Evolutionary conservation across 2,329 filamentous ascomycete genomes (phyloP), one percentile per base, ranked within the genome.

Genomic region (Paraphoma chrysanthemicola): DNA sequence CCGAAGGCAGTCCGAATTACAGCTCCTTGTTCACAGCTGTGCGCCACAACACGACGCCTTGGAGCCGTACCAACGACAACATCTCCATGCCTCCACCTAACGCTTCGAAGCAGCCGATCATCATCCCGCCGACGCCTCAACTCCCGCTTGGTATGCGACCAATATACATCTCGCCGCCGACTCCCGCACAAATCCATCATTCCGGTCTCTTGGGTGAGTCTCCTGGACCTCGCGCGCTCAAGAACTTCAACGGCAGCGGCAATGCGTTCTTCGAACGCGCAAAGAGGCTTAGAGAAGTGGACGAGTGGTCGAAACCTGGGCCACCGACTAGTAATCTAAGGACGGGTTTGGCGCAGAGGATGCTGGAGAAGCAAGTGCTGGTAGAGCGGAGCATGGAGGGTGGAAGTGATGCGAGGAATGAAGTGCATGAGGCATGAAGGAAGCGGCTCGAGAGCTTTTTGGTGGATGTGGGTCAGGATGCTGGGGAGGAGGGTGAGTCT

Each of bases 61-160:
- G 14, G 12, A 28, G 28, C 14, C 14, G 18, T 23, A 33, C 5
- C 17, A 7, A 31, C 45, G 17, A 36, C 17, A 11, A n/a, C n/a
- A 18, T 28, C 12, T 16, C 38, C 14, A 49, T 49, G 42, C 31
- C 42, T n/a, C 42, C 49, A 28, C 49, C 33, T 4, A 42, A 18
- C 12, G 31, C 49, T 16, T 45, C 9, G 10, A 44, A 51, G 17
- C 42, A 16, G 11, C 43, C 49, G 6, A 38, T 51, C 49, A 29
- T 51, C 31, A 51, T 51, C 5, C 49, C 49, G 18, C 49, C 49
- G 12, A 51, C 49, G 5, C 49, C 49, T 17, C 43, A 45, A 12
- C 39, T 48, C n/a, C 44, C 51, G 10, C 17, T 9, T 41, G 51
- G 44, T 16, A 16, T 53, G 29, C 51, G 44, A 2, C 44, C 45